Conservation (phyloP, 352 stramenopile genomes). For the Phytopythium chamaehyphon region DNA sequence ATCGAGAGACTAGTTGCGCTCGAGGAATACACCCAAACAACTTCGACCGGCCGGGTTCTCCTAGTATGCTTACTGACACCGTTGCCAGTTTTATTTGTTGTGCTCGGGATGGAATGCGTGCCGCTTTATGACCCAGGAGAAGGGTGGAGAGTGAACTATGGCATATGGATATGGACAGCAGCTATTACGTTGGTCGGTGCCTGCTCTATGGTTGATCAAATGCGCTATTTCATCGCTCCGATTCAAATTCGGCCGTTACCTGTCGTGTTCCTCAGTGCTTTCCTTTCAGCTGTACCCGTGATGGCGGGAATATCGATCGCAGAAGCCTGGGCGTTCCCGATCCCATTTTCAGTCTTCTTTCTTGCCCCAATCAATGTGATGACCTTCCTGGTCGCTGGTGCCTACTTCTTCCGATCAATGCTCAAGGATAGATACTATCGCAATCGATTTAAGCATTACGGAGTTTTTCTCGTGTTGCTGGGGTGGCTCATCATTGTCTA, state of each 20-base stretch:
- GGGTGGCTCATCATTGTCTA: slow-evolving; percentile 15
- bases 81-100: slow-evolving; percentile 12
- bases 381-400: slow-evolving; percentile 2
- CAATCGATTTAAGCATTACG: slow-evolving; percentile 5
- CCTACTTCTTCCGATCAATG: slow-evolving; percentile 3
- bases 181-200: slow-evolving; percentile 2
- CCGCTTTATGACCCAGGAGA: slow-evolving; percentile 9
- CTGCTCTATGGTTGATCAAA: slow-evolving; percentile 5
- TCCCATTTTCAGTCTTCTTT: slow-evolving; percentile 12
- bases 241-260: slow-evolving; percentile 7
- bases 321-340: slow-evolving; percentile 13
- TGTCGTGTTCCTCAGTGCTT: slow-evolving; percentile 1
- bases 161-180: slow-evolving; percentile 13
- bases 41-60: slow-evolving; percentile 10
- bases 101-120: slow-evolving; percentile 11
- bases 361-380: slow-evolving; percentile 2
- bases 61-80: slow-evolving; percentile 14
- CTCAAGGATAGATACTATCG: too few relatives aligned
- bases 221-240: slow-evolving; percentile 6
- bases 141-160: slow-evolving; percentile 17
- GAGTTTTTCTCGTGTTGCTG: slow-evolving; percentile 3
- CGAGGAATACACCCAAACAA: slow-evolving; percentile 15
- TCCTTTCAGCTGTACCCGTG: slow-evolving; percentile 5
- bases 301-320: slow-evolving; percentile 5
- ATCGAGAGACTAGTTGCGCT: slow-evolving; percentile 20